A percentile compares a stretch with the other conserved stretches of the same genome.
phyloP scores from a whole-genome alignment of 345 rosid genomes.

The Salix brachista region DNA sequence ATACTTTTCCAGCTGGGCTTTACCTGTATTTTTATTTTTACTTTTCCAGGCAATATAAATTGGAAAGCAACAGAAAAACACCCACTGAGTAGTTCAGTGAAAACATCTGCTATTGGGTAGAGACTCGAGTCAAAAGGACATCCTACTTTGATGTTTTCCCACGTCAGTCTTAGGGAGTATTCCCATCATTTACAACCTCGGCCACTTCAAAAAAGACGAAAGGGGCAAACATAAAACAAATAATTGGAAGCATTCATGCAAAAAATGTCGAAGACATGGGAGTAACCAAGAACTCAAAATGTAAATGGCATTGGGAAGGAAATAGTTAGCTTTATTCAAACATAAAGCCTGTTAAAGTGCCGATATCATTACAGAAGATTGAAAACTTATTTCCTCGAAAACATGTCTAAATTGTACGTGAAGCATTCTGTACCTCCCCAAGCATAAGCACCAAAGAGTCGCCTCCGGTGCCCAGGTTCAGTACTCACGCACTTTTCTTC shows the following conservation, averaged over 20 bases:
- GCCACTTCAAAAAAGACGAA: neutral
- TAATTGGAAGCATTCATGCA: neutral
- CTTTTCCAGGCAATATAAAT: neutral
- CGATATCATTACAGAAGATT: neutral
- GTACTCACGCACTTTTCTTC: conserved; percentile 39
- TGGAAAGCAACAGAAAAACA: no score
- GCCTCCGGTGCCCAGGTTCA: neutral
- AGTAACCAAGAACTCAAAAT: neutral
- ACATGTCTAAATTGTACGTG: conserved; percentile 1
- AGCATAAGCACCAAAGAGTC: neutral
- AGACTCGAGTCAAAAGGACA: no score
- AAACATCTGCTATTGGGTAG: no score
- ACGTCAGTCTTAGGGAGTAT: neutral
- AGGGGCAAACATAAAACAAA: neutral
- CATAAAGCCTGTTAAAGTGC: neutral
- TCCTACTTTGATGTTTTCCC: no score
- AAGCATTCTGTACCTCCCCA: neutral
- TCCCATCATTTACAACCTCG: neutral
- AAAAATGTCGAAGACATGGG: neutral
- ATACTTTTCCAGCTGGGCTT: neutral
- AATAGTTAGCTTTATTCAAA: conserved; percentile 4
- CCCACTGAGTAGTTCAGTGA: no score
- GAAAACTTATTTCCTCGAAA: conserved; percentile 22
- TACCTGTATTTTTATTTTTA: neutral
- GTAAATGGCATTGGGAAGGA: neutral